Conservation (phyloP, 1,284 basidiomycete genomes). For the Anthracocystis panici-leucophaei region DNA sequence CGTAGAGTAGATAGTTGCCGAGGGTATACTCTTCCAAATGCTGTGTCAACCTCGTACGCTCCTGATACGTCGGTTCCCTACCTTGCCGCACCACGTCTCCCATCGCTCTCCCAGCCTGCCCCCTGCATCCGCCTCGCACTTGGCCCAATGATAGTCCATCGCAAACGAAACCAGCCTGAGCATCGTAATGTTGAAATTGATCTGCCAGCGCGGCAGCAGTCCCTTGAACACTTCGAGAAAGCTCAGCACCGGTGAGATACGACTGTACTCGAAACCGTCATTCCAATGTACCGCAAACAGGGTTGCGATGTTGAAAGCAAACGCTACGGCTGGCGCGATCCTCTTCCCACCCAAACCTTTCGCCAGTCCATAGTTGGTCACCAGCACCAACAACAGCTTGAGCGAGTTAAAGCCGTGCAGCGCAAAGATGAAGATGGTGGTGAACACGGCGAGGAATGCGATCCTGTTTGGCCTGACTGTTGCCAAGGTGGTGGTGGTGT, state of each 20-base stretch:
- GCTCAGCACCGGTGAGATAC: slow-evolving; percentile 75
- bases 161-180: slow-evolving; percentile 90
- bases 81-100: slow-evolving; percentile 17
- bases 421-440: slow-evolving; percentile 78
- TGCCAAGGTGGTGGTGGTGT: background rate
- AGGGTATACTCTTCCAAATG: slow-evolving; percentile 74
- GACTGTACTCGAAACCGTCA: slow-evolving; percentile 80
- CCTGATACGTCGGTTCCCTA: slow-evolving; percentile 29
- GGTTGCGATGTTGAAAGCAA: slow-evolving; percentile 81
- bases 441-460: slow-evolving; percentile 73
- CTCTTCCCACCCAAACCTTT: slow-evolving; percentile 53
- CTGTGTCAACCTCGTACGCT: slow-evolving; percentile 42
- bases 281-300: slow-evolving; percentile 84
- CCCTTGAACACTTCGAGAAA: slow-evolving; percentile 78
- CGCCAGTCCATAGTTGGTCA: slow-evolving; percentile 78
- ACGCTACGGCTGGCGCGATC: slow-evolving; percentile 75
- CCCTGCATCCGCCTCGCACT: slow-evolving; percentile 70
- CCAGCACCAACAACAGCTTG: slow-evolving; percentile 82
- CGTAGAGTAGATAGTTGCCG: slow-evolving; percentile 79
- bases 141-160: slow-evolving; percentile 87
- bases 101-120: slow-evolving; percentile 59
- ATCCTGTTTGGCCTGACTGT: slow-evolving; percentile 72
- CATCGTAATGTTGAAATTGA: slow-evolving; percentile 97
- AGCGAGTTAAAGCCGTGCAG: slow-evolving; percentile 88
- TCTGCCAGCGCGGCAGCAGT: slow-evolving; percentile 88